These are phyloP conservation scores for Musa balbisiana DNA, from an alignment of 202 grass and related monocot species.

Conservation along the genomic window DNA sequence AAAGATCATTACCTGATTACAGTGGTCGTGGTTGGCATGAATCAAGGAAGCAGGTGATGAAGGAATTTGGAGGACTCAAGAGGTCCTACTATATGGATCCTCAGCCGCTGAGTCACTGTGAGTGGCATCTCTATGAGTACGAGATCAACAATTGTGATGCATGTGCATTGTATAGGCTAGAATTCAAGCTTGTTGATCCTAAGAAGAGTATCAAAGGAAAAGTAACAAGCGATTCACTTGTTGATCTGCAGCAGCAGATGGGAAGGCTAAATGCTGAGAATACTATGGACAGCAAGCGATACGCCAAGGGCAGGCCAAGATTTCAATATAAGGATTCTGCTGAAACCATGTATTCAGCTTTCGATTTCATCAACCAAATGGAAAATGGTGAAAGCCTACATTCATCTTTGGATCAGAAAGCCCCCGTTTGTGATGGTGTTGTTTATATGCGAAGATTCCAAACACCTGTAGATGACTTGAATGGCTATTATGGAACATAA, in stretches of 20 bases:
- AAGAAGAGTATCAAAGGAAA: slow-evolving; percentile 8
- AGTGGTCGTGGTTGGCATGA: slow-evolving; percentile 92
- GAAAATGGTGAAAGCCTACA: slow-evolving; percentile 1
- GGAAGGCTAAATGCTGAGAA: slow-evolving; percentile 11
- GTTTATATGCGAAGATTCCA: background rate
- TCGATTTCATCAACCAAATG: slow-evolving; percentile 1
- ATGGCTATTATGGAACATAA: slow-evolving; percentile 7
- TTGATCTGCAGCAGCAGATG: slow-evolving; percentile 13
- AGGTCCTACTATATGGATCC: slow-evolving; percentile 99
- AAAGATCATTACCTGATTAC: slow-evolving; percentile 60
- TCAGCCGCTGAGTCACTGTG: slow-evolving; percentile 38
- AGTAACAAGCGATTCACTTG: slow-evolving; percentile 1
- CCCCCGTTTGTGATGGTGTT: background rate
- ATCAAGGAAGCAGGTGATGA: slow-evolving; percentile 97
- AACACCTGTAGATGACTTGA: slow-evolving; percentile 3
- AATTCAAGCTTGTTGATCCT: slow-evolving; percentile 5
- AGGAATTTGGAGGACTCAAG: slow-evolving; percentile 83
- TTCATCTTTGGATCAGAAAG: slow-evolving; percentile 15
- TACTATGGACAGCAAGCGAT: background rate
- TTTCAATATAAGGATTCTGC: background rate
- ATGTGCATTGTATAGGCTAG: slow-evolving; percentile 8
- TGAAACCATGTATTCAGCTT: background rate
- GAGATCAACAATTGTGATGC: slow-evolving; percentile 9
- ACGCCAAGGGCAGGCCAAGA: background rate
- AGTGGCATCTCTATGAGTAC: slow-evolving; percentile 10